Conservation (phyloP, 169 alveolate genomes). For the Toxoplasma gondii region DNA sequence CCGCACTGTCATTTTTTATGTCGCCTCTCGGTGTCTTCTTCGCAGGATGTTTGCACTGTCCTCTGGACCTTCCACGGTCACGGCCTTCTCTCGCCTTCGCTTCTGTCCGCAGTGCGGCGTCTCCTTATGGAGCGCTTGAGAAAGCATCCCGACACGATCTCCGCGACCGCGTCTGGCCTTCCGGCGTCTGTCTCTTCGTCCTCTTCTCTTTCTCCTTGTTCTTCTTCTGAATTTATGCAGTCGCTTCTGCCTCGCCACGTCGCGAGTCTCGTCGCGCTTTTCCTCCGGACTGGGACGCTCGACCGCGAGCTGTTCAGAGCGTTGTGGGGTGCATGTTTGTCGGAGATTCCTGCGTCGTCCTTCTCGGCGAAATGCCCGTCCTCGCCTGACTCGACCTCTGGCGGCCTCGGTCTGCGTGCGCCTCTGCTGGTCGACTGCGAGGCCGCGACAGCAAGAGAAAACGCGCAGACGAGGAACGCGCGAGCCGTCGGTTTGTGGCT, state of each 20-base stretch:
- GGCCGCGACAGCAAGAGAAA: background rate
- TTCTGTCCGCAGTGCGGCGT: background rate
- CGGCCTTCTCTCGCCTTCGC: background rate
- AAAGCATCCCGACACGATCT: background rate
- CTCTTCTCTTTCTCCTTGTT: background rate
- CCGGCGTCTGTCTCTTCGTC: background rate
- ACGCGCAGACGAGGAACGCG: background rate
- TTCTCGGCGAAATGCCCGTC: background rate
- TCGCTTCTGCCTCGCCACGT: background rate
- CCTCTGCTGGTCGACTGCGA: background rate
- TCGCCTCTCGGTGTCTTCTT: background rate
- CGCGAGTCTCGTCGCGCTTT: background rate
- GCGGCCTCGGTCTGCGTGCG: background rate
- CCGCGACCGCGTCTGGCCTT: background rate
- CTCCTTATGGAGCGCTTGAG: background rate
- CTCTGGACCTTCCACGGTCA: conserved; percentile 3
- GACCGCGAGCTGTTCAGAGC: background rate
- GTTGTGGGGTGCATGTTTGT: background rate
- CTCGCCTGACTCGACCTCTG: background rate
- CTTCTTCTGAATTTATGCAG: background rate
- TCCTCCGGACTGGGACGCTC: background rate
- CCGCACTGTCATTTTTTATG: background rate
- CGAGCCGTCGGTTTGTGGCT: background rate
- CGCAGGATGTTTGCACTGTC: background rate
- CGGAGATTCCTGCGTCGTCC: background rate